A percentile compares a stretch with the other conserved stretches of the same genome.
Conservation (phyloP, 768 basidiomycete species). For the Termitomyces sp. region DNA sequence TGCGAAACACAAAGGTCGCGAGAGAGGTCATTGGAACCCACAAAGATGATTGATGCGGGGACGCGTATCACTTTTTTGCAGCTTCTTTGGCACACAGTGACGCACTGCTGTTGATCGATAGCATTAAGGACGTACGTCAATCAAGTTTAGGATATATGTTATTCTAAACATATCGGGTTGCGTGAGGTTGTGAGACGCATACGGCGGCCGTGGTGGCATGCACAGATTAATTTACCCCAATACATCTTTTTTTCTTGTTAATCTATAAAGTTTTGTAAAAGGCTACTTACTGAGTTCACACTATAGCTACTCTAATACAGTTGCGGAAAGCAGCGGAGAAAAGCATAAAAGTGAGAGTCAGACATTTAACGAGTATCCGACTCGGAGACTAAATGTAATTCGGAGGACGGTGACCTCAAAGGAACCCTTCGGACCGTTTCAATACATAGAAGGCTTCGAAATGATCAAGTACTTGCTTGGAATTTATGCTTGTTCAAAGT, state of each 20-base stretch:
- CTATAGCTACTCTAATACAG: background rate
- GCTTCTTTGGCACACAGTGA: background rate
- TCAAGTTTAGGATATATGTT: background rate
- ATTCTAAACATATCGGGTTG: background rate
- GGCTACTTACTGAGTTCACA: too few species aligned
- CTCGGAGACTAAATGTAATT: background rate
- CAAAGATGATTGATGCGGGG: background rate
- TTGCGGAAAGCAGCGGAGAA: background rate
- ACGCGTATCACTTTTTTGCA: background rate
- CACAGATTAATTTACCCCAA: background rate
- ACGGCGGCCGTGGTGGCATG: background rate
- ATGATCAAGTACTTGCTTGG: background rate
- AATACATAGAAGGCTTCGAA: background rate
- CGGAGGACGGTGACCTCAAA: background rate
- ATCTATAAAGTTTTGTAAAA: too few species aligned
- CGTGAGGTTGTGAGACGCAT: background rate
- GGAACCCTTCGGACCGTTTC: background rate
- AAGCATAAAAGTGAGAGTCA: background rate
- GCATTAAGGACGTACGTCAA: background rate
- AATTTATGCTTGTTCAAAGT: background rate
- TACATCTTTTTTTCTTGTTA: too few species aligned
- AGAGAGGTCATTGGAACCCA: background rate
- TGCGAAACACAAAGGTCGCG: background rate
- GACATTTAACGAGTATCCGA: constrained; percentile 1
- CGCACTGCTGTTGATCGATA: background rate